A percentile compares a stretch with the other conserved stretches of the same genome.
These are phyloP conservation scores for Herpetomonas samuelpessoai DNA, from an alignment of 208 protist genomes.

Conservation along the genomic window DNA sequence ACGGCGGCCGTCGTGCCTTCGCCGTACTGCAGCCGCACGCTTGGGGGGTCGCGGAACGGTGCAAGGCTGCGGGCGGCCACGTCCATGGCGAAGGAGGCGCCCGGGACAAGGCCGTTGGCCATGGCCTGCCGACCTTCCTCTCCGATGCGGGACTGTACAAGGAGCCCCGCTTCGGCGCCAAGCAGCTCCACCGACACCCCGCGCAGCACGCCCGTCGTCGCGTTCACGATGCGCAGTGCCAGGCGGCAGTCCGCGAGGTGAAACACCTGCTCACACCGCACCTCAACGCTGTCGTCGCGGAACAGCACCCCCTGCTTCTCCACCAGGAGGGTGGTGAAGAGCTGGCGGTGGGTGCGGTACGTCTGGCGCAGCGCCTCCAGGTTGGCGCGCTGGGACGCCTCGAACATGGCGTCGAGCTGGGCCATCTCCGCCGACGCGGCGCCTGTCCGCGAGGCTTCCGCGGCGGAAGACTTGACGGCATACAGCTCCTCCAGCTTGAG, in stretches of 20 bases:
- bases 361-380: slow-evolving; percentile 26
- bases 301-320: slow-evolving; percentile 38
- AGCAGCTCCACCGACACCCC: slow-evolving; percentile 43
- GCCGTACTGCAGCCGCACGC: slow-evolving; percentile 52
- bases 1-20: slow-evolving; percentile 12
- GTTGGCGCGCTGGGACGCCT: slow-evolving; percentile 18
- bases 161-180: slow-evolving; percentile 40
- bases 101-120: slow-evolving; percentile 10
- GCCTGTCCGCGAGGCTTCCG: background rate
- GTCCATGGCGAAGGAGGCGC: slow-evolving; percentile 34
- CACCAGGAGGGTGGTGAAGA: slow-evolving; percentile 27
- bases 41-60: slow-evolving; percentile 56
- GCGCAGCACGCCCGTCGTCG: slow-evolving; percentile 16
- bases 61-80: slow-evolving; percentile 61
- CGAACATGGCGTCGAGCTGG: slow-evolving; percentile 31
- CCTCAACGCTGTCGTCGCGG: slow-evolving; percentile 36
- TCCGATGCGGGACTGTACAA: slow-evolving; percentile 55
- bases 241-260: slow-evolving; percentile 46
- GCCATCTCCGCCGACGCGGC: slow-evolving; percentile 1
- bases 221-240: slow-evolving; percentile 30
- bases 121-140: slow-evolving; percentile 12
- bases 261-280: slow-evolving; percentile 50
- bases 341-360: slow-evolving; percentile 29
- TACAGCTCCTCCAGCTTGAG: slow-evolving; percentile 8
- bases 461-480: background rate